A percentile compares a stretch with the other conserved stretches of the same genome.
These are phyloP conservation scores for Ciborinia camelliae DNA, from an alignment of 2,329 filamentous ascomycete genomes.

Conservation along the genomic window DNA sequence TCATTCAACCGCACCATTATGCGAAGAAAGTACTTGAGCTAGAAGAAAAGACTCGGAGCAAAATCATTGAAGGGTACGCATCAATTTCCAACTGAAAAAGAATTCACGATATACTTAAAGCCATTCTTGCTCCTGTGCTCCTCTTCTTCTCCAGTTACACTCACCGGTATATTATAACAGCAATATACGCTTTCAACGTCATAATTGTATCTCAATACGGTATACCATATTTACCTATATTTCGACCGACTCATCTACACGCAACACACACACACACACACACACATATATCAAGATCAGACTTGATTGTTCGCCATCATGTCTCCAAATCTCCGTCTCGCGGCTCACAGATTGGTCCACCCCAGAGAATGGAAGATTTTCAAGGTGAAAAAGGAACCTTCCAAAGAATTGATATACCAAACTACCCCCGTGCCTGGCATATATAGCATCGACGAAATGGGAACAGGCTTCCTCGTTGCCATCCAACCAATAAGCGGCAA, in stretches of 20 bases:
- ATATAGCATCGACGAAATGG: constrained; percentile 14
- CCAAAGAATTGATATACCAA: background rate
- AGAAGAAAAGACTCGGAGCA: too few relatives aligned
- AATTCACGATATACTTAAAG: background rate
- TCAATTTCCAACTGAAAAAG: background rate
- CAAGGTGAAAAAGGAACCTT: background rate
- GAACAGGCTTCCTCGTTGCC: background rate
- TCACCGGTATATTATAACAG: background rate
- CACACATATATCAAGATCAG: background rate
- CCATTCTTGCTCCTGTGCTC: background rate
- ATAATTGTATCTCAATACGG: background rate
- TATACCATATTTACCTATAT: background rate
- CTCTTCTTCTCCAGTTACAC: background rate
- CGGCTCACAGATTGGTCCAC: background rate
- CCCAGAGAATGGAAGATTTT: background rate
- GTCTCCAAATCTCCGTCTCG: background rate
- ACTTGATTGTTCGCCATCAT: background rate
- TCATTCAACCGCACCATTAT: background rate
- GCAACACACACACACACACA: background rate
- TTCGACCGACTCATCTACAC: background rate
- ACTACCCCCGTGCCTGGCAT: constrained; percentile 25
- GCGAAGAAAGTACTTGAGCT: too few relatives aligned
- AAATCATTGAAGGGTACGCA: too few relatives aligned
- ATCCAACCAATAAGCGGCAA: constrained; percentile 11
- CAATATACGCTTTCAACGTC: background rate